Percentiles rank a stretch among this genome's conserved stretches.
Evolutionary conservation across 768 basidiomycete species (phyloP).

Genomic region (Amanita exitialis): DNA sequence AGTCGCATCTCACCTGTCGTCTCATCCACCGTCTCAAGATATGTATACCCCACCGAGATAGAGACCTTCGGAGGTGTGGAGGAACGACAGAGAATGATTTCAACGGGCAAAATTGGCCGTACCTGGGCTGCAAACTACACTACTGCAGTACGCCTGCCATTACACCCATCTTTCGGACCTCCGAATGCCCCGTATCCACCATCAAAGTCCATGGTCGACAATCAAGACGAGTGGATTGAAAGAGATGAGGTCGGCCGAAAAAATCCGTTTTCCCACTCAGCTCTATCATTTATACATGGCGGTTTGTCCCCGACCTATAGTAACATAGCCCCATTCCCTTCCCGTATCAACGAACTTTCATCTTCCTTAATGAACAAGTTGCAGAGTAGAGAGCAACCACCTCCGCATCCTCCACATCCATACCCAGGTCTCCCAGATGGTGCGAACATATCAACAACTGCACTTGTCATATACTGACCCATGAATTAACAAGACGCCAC

Average conservation of each 20-base stretch:
- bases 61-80: constrained; percentile 69
- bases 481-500: constrained; percentile 38
- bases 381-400: constrained; percentile 53
- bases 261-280: constrained; percentile 58
- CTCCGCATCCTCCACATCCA: constrained; percentile 52
- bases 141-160: constrained; percentile 68
- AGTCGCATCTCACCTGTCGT: background rate
- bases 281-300: constrained; percentile 90
- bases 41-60: constrained; percentile 76
- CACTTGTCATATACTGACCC: constrained; percentile 6
- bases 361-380: constrained; percentile 60
- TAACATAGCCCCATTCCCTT: constrained; percentile 73
- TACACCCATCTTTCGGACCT: constrained; percentile 60
- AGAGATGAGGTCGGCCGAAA: constrained; percentile 8
- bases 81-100: constrained; percentile 63
- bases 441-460: constrained; percentile 10
- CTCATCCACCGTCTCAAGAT: constrained; percentile 35
- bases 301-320: constrained; percentile 75
- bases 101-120: constrained; percentile 66
- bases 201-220: constrained; percentile 14
- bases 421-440: constrained; percentile 44
- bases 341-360: constrained; percentile 70
- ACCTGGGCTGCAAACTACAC: constrained; percentile 86
- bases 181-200: constrained; percentile 49
- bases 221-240: constrained; percentile 20